phyloP scores from a whole-genome alignment of 2,329 filamentous ascomycete species.

The Emergomyces africanus region DNA sequence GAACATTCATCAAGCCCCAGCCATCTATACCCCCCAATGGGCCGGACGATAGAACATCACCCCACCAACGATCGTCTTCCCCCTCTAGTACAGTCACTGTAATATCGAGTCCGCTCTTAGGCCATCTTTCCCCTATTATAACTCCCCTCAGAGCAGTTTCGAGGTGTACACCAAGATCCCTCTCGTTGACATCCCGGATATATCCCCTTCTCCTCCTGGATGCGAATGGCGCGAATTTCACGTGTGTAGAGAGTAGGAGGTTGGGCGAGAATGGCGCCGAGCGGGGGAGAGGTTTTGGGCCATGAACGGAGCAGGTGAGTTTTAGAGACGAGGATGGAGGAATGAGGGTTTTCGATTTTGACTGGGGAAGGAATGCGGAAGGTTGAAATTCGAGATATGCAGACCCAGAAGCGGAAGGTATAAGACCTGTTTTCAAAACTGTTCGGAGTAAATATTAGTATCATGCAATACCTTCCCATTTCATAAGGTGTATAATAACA shows the following conservation, averaged over 20 bases:
- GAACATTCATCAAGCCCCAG: constrained; percentile 83
- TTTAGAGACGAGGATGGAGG: constrained; percentile 60
- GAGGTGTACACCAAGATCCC: constrained; percentile 80
- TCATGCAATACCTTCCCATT: neutral
- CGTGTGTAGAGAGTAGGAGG: constrained; percentile 78
- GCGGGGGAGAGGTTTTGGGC: constrained; percentile 77
- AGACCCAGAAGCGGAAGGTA: constrained; percentile 85
- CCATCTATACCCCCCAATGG: constrained; percentile 41
- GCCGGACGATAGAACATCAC: constrained; percentile 39
- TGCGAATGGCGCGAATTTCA: constrained; percentile 95
- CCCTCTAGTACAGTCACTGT: constrained; percentile 88
- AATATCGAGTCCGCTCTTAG: constrained; percentile 96
- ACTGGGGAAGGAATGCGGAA: constrained; percentile 33
- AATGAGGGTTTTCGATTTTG: constrained; percentile 35
- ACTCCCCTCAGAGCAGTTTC: constrained; percentile 82
- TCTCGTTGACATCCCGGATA: constrained; percentile 70
- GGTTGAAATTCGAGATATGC: constrained; percentile 51
- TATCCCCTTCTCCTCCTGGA: constrained; percentile 72
- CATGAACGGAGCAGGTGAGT: constrained; percentile 84
- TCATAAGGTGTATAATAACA: constrained; percentile 10
- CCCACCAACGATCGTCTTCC: constrained; percentile 66
- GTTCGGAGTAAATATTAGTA: constrained; percentile 2
- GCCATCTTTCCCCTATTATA: constrained; percentile 88
- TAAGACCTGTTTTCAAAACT: constrained; percentile 86
- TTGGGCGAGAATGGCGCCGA: constrained; percentile 88